A percentile compares a stretch with the other conserved stretches of the same genome.
phyloP scores from a whole-genome alignment of 177 flowering plant species.

The Telopea speciosissima region DNA sequence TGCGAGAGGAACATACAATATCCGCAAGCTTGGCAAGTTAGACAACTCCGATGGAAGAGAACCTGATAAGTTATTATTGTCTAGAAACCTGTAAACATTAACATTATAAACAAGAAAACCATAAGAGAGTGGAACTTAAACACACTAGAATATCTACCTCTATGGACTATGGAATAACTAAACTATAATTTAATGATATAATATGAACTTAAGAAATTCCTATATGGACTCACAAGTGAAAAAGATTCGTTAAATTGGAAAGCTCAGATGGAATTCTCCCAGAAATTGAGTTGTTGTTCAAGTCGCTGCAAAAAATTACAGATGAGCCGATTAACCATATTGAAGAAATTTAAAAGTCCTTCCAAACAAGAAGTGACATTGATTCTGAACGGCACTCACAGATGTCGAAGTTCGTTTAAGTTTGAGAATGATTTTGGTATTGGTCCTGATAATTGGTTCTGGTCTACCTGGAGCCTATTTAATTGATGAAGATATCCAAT shows the following conservation, averaged over 20 bases:
- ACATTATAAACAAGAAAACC: conserved; percentile 6
- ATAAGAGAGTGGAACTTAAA: background rate
- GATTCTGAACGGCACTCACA: conserved; percentile 42
- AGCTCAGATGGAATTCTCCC: conserved; percentile 75
- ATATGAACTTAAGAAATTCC: background rate
- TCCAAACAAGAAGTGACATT: background rate
- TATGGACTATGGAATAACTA: background rate
- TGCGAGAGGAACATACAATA: conserved; percentile 45
- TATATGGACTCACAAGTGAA: conserved; percentile 69
- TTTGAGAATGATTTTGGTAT: conserved; percentile 81
- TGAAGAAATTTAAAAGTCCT: background rate
- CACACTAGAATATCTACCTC: background rate
- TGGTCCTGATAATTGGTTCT: conserved; percentile 77
- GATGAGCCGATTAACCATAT: background rate
- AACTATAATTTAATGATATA: background rate
- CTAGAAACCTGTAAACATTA: conserved; percentile 53
- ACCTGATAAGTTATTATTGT: conserved; percentile 76
- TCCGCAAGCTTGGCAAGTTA: conserved; percentile 33
- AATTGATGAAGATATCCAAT: conserved; percentile 72
- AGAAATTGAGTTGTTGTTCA: conserved; percentile 81
- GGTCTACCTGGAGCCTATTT: conserved; percentile 78
- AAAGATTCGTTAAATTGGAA: conserved; percentile 38
- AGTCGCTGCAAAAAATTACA: conserved; percentile 50
- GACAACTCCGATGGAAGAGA: conserved; percentile 65
- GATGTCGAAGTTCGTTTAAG: conserved; percentile 61